These are phyloP conservation scores for Kluyveromyces wickerhamii DNA, from an alignment of 805 yeast species.

Conservation along the genomic window DNA sequence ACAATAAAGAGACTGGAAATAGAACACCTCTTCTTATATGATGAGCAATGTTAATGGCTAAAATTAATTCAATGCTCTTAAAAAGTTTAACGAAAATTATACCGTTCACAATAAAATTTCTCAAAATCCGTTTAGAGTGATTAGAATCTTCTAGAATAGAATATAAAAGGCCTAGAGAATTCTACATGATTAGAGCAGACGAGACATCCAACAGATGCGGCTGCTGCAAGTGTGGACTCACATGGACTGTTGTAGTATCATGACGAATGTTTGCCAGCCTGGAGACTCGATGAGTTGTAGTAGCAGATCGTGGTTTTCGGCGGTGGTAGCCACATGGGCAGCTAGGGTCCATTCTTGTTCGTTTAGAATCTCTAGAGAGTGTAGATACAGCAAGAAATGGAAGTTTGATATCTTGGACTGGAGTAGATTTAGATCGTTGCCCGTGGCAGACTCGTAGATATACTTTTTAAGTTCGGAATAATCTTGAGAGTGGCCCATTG, in stretches of 20 bases:
- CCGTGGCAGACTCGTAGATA: constrained; percentile 29
- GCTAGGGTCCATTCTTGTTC: constrained; percentile 45
- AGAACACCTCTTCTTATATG: too few relatives aligned
- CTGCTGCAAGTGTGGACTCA: too few relatives aligned
- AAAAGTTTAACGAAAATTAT: constrained; percentile 1
- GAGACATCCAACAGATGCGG: too few relatives aligned
- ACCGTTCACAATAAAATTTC: too few relatives aligned
- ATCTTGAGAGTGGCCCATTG: constrained; percentile 68
- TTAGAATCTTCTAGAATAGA: constrained; percentile 14
- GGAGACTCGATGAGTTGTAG: constrained; percentile 39
- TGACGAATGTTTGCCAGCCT: constrained; percentile 77
- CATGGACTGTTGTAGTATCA: constrained; percentile 34
- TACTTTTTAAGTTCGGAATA: constrained; percentile 45
- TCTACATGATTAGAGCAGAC: too few relatives aligned
- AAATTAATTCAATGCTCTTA: too few relatives aligned
- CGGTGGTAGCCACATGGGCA: constrained; percentile 36
- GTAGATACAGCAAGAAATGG: constrained; percentile 60
- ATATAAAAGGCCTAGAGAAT: too few relatives aligned
- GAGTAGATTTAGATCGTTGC: constrained; percentile 28
- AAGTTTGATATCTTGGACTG: constrained; percentile 52
- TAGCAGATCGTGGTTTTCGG: constrained; percentile 43
- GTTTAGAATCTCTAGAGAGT: constrained; percentile 49
- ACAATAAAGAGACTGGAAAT: too few relatives aligned
- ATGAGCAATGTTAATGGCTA: too few relatives aligned
- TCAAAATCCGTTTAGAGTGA: constrained; percentile 6